phyloP scores from a whole-genome alignment of 2,329 filamentous ascomycete genomes.

The Alternaria sp. region DNA sequence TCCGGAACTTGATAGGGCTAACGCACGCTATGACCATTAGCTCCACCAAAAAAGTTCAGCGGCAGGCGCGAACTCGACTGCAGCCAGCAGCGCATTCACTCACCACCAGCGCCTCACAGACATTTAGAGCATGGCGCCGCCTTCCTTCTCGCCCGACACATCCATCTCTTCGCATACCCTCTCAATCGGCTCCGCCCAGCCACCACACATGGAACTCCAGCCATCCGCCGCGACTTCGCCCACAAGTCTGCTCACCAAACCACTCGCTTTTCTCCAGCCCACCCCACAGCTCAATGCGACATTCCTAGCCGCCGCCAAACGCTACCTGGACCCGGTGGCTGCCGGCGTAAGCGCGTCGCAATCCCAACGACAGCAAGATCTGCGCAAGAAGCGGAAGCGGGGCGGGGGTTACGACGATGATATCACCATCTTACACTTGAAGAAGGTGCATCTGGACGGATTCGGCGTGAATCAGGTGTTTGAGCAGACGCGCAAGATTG shows the following conservation, averaged over 20 bases:
- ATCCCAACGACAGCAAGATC: slow-evolving; percentile 70
- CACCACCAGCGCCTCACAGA: not conserved
- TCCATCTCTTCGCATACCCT: slow-evolving; percentile 53
- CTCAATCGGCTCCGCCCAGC: slow-evolving; percentile 47
- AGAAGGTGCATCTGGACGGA: slow-evolving; percentile 84
- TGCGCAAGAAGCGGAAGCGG: slow-evolving; percentile 79
- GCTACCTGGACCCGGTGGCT: slow-evolving; percentile 80
- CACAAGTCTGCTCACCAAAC: slow-evolving; percentile 67
- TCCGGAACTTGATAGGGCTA: not conserved
- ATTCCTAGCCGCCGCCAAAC: slow-evolving; percentile 78
- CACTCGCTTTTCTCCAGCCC: slow-evolving; percentile 81
- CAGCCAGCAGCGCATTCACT: slow-evolving; percentile 3
- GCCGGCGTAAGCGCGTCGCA: slow-evolving; percentile 77
- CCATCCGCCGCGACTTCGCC: slow-evolving; percentile 58
- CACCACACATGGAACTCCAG: slow-evolving; percentile 46
- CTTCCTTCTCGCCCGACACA: slow-evolving; percentile 47
- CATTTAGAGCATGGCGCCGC: slow-evolving; percentile 41
- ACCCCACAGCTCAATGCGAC: slow-evolving; percentile 70
- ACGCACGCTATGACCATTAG: slow-evolving; percentile 14
- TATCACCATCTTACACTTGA: slow-evolving; percentile 71
- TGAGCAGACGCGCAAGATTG: slow-evolving; percentile 88
- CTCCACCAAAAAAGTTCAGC: slow-evolving; percentile 24
- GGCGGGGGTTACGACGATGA: slow-evolving; percentile 59
- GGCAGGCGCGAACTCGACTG: slow-evolving; percentile 12
- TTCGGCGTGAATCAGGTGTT: slow-evolving; percentile 91